Conservation (phyloP, 2,329 filamentous ascomycete genomes). For the Claviceps pusilla region DNA sequence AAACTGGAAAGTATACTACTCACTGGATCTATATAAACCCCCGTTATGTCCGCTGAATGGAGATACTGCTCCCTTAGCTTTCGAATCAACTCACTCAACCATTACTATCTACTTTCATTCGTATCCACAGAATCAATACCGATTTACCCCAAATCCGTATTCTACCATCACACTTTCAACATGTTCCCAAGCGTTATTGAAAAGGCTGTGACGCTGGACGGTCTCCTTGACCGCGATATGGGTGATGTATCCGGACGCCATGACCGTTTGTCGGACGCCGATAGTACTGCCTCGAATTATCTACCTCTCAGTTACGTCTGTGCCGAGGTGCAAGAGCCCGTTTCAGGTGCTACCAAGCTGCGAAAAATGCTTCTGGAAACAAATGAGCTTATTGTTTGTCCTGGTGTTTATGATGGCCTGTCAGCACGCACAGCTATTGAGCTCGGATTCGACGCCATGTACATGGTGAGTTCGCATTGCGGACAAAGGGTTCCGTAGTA, state of each 20-base stretch:
- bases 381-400: constrained; percentile 38
- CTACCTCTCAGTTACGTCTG: constrained; percentile 6
- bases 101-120: background rate
- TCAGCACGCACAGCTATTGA: constrained; percentile 47
- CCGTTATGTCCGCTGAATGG: background rate
- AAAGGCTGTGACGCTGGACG: constrained; percentile 2
- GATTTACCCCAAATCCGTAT: background rate
- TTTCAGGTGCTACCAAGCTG: constrained; percentile 21
- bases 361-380: constrained; percentile 25
- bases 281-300: background rate
- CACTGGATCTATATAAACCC: background rate
- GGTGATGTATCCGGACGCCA: constrained; percentile 1
- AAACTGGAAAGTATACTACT: background rate
- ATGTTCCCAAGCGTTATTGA: constrained; percentile 6
- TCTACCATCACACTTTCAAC: background rate
- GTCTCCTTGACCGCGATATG: constrained; percentile 3
- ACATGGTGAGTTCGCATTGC: constrained; percentile 39
- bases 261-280: background rate
- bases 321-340: constrained; percentile 6
- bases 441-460: constrained; percentile 46
- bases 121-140: background rate
- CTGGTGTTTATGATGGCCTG: constrained; percentile 55
- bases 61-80: background rate
- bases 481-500: too few species aligned
- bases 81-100: background rate